Evolutionary conservation across 179 eudicot species (phyloP).

Genomic region (Carnegiea gigantea): DNA sequence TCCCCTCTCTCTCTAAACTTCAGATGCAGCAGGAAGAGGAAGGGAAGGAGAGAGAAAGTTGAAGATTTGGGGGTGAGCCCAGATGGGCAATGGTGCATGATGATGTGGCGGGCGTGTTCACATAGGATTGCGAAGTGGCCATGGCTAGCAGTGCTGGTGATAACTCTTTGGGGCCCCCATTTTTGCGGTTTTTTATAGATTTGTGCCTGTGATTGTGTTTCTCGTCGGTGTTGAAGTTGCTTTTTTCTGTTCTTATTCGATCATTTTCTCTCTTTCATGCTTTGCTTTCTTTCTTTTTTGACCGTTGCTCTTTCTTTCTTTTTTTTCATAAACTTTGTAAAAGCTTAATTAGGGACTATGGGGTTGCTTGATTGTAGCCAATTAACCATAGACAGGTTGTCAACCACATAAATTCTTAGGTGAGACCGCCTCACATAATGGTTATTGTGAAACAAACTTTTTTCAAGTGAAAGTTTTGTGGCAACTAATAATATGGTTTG

Average conservation of each 20-base stretch:
- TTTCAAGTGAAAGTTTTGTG: too few relatives aligned
- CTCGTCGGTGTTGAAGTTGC: not conserved
- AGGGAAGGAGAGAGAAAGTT: slow-evolving; percentile 10
- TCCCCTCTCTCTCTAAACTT: not conserved
- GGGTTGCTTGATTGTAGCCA: not conserved
- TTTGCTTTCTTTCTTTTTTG: not conserved
- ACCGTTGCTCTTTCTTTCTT: not conserved
- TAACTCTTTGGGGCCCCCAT: not conserved
- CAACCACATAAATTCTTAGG: too few relatives aligned
- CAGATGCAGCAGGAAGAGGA: not conserved
- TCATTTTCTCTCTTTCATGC: not conserved
- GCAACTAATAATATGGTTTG: too few relatives aligned
- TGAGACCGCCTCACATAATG: too few relatives aligned
- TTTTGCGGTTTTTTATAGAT: not conserved
- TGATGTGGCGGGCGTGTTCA: slow-evolving; percentile 21
- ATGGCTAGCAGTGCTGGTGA: slow-evolving; percentile 13
- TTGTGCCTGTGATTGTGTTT: not conserved
- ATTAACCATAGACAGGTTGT: not conserved
- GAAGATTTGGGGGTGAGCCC: not conserved
- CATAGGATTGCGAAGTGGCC: slow-evolving; percentile 22
- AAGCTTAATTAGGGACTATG: not conserved
- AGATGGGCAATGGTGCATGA: not conserved
- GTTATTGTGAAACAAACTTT: too few relatives aligned
- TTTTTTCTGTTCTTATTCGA: not conserved
- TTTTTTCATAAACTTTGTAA: not conserved